Base-by-base conservation (phyloP, 768 basidiomycete genomes). In the Xanthoconium purpureum region DNA sequence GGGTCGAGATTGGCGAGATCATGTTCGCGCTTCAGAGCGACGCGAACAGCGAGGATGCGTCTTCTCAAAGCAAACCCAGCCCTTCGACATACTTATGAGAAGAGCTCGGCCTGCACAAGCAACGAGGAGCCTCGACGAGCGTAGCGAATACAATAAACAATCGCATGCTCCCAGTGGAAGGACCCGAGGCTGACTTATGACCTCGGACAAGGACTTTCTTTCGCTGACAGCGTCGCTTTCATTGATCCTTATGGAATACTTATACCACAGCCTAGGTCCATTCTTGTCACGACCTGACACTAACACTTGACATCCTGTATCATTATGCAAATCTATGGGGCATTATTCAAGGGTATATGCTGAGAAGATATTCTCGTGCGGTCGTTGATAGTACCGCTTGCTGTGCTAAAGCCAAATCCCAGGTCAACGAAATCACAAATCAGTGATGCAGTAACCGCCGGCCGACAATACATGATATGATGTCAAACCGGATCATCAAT, bases 1-100 rank as follows among this genome's bases (percentile, higher is more conserved):
- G 52, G 50, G 40, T 63, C 5, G 56, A 43, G 30, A 66, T 67
- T 33, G 66, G 66, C 40, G 55, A 63, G 38, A 63, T 67, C 53
- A 67, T 47, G 12, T 67, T 67, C 45, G 20, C 55, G 37, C 54
- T 68, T 29, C 52, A 29, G 24, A 20, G 29, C 20, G 54, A 50
- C 13, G 6, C 6, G 14, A 35, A 47, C 39, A 40, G 39, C 8
- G 52, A 55, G n/a, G 47, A 55, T 17, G 43, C 15, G 18, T 48
- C 51, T 36, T 60, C 40, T 0, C 43, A 28, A 20, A 45, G 12
- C 13, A 45, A 47, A 10, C 43, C 12, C 18, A 50, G 45, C 35
- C 50, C 47, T 20, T 47, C 47, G 33, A 18, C 36, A 6, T 44
- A 43, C 36, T 13, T 36, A 24, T 24, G 24, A 8, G 36, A 55